A percentile compares a stretch with the other conserved stretches of the same genome.
phyloP scores from a whole-genome alignment of 2,329 filamentous ascomycete genomes.

The Stagonosporopsis cucurbitacearum region DNA sequence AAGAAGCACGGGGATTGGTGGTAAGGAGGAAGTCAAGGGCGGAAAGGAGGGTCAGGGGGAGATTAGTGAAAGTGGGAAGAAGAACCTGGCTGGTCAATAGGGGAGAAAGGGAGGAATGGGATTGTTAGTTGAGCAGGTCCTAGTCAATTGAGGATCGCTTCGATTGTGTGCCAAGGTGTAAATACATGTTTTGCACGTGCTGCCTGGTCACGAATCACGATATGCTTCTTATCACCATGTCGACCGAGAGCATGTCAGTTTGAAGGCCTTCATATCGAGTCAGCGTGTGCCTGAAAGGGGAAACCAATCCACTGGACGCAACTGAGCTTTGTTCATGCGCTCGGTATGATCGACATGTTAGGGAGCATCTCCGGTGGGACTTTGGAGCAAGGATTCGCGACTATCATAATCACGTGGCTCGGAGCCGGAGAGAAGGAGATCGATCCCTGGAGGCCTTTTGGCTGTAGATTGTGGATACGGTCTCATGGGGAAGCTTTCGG shows the following conservation, averaged over 20 bases:
- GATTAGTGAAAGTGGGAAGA: constrained; percentile 19
- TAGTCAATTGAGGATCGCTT: not conserved
- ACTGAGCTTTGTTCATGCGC: not conserved
- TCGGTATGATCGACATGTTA: constrained; percentile 7
- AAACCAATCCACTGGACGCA: not conserved
- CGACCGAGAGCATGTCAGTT: not conserved
- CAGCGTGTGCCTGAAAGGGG: not conserved
- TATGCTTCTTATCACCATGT: constrained; percentile 8
- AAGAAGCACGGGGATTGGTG: constrained; percentile 45
- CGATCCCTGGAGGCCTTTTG: not conserved
- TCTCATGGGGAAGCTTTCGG: not conserved
- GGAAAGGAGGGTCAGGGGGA: constrained; percentile 42
- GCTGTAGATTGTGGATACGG: not conserved
- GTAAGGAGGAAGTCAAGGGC: constrained; percentile 35
- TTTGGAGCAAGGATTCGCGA: not conserved
- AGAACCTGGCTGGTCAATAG: constrained; percentile 13
- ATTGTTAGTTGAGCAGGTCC: not conserved
- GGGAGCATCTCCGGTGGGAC: constrained; percentile 3
- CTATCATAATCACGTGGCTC: not conserved
- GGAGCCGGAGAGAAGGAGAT: not conserved
- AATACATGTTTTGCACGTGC: not conserved
- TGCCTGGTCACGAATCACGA: not conserved
- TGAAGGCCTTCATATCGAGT: not conserved
- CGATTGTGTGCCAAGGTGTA: not conserved
- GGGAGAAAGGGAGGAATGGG: not conserved